Conservation (phyloP, 441 rosid species). For the Erysimum pusillum region DNA sequence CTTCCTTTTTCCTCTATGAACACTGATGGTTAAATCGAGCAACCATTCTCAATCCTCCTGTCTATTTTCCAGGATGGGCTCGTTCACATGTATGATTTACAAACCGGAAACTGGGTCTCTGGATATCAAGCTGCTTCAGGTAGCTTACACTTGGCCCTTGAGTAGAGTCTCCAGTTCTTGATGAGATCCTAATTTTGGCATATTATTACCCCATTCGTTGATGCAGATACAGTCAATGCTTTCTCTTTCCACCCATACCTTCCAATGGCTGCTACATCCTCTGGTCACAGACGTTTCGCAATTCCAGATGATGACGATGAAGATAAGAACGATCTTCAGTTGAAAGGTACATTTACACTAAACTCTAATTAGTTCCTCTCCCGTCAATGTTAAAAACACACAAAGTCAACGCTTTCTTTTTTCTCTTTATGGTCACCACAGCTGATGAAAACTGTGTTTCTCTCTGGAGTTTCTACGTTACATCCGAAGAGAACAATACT, state of each 20-base stretch:
- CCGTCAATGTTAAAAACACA: background rate
- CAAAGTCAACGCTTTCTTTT: background rate
- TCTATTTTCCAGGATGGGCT: slow-evolving; percentile 75
- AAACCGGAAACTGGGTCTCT: slow-evolving; percentile 87
- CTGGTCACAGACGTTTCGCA: slow-evolving; percentile 87
- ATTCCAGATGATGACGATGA: slow-evolving; percentile 53
- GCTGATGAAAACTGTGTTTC: slow-evolving; percentile 76
- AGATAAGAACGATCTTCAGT: slow-evolving; percentile 48
- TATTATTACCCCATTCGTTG: background rate
- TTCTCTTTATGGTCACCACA: slow-evolving; percentile 25
- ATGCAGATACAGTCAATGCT: slow-evolving; percentile 83
- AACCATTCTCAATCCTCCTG: background rate
- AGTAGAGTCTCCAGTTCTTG: background rate
- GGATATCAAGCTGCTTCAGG: slow-evolving; percentile 96
- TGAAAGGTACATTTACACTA: slow-evolving; percentile 58
- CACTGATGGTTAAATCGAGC: background rate
- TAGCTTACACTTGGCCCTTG: slow-evolving; percentile 38
- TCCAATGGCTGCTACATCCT: slow-evolving; percentile 91
- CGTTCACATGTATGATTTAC: slow-evolving; percentile 90
- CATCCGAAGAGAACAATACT: slow-evolving; percentile 46
- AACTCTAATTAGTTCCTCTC: background rate
- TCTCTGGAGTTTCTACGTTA: slow-evolving; percentile 76
- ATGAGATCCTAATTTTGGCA: slow-evolving; percentile 5
- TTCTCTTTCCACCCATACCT: slow-evolving; percentile 90
- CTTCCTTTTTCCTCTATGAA: background rate